Percentiles rank a stretch among this genome's conserved stretches.
Evolutionary conservation across 2,329 filamentous ascomycete species (phyloP).

Genomic region (Penicillium polonicum): DNA sequence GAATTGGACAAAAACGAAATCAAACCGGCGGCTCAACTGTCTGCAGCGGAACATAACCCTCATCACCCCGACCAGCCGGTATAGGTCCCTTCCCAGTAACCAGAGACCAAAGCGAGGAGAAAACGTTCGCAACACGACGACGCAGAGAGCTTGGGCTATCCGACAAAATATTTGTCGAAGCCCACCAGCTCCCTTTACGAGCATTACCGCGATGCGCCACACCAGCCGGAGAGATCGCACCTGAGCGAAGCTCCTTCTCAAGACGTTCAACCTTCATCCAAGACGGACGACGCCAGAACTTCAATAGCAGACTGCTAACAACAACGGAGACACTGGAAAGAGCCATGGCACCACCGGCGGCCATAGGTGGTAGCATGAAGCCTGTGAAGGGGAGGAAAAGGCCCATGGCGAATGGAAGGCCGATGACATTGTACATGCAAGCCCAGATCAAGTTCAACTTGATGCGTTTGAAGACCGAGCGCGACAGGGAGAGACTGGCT

Average conservation of each 20-base stretch:
- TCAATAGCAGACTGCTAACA: slow-evolving; percentile 75
- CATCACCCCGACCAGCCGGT: slow-evolving; percentile 28
- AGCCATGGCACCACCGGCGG: slow-evolving; percentile 92
- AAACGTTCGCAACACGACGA: slow-evolving; percentile 19
- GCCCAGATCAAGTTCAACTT: slow-evolving; percentile 92
- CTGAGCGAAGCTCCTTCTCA: slow-evolving; percentile 54
- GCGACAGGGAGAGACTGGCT: slow-evolving; percentile 75
- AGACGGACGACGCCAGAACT: slow-evolving; percentile 76
- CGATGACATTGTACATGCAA: slow-evolving; percentile 87
- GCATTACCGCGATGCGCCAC: slow-evolving; percentile 12
- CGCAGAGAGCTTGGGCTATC: slow-evolving; percentile 18
- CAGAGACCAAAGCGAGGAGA: slow-evolving; percentile 29
- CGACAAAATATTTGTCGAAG: slow-evolving; percentile 28
- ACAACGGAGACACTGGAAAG: slow-evolving; percentile 88
- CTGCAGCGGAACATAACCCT: slow-evolving; percentile 48
- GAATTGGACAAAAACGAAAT: not conserved
- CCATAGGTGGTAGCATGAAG: slow-evolving; percentile 82
- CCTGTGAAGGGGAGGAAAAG: slow-evolving; percentile 87
- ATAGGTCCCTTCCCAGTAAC: slow-evolving; percentile 29
- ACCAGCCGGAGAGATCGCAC: slow-evolving; percentile 18
- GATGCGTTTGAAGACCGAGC: slow-evolving; percentile 85
- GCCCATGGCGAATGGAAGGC: slow-evolving; percentile 95
- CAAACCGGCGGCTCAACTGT: slow-evolving; percentile 42
- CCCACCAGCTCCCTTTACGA: slow-evolving; percentile 33
- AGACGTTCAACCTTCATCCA: slow-evolving; percentile 79